Conservation (phyloP, 2,329 filamentous ascomycete species). For the Gnomoniopsis smithogilvyi region DNA sequence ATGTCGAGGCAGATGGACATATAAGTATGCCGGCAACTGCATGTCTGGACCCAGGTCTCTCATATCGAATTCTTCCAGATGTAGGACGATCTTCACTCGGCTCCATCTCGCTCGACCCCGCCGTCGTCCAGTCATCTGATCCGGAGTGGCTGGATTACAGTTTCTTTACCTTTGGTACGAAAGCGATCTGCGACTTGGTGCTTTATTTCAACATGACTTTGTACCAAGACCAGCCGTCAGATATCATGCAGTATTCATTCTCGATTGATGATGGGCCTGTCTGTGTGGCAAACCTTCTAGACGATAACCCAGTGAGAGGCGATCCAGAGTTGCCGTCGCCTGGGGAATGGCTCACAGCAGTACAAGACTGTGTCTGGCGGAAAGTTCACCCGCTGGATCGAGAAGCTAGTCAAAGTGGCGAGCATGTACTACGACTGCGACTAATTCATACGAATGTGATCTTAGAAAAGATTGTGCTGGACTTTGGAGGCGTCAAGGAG, state of each 20-base stretch:
- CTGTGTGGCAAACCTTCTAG: constrained; percentile 16
- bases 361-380: constrained; percentile 19
- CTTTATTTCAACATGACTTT: constrained; percentile 36
- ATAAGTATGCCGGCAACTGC: constrained; percentile 32
- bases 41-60: constrained; percentile 19
- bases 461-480: constrained; percentile 32
- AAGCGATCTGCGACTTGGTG: constrained; percentile 25
- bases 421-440: constrained; percentile 26
- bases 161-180: constrained; percentile 2
- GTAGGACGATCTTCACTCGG: constrained; percentile 39
- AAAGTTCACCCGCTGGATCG: constrained; percentile 2
- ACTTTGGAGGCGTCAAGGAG: constrained; percentile 32
- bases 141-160: constrained; percentile 3
- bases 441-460: constrained; percentile 27
- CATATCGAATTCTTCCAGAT: constrained; percentile 33
- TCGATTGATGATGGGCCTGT: constrained; percentile 29
- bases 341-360: constrained; percentile 15
- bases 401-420: constrained; percentile 3
- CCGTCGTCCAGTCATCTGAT: not conserved
- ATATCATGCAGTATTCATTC: constrained; percentile 41
- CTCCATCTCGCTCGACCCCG: constrained; percentile 28
- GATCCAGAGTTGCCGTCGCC: constrained; percentile 12
- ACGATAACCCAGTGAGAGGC: constrained; percentile 19
- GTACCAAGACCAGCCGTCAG: constrained; percentile 27
- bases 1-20: constrained; percentile 42